A percentile compares a stretch with the other conserved stretches of the same genome.
Evolutionary conservation across 495 filamentous ascomycete species (phyloP).

Genomic region (Lichenothelia convexa): DNA sequence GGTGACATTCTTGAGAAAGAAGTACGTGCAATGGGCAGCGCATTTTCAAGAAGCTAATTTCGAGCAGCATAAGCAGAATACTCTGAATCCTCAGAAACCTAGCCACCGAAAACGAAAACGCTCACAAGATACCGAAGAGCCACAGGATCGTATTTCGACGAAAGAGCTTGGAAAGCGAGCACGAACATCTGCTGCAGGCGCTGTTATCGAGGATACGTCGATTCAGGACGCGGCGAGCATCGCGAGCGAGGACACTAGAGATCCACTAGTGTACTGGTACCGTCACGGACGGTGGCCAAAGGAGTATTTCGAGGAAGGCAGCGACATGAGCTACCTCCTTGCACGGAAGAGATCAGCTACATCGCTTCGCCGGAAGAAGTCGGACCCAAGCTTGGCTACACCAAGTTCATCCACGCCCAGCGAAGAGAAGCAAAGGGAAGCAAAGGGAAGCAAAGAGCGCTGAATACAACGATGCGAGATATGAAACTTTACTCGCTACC

Average conservation of each 20-base stretch:
- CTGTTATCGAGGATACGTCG: neutral
- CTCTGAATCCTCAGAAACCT: no score
- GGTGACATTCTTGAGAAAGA: no score
- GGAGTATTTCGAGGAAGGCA: neutral
- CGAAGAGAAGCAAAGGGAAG: no score
- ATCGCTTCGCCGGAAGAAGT: constrained; percentile 21
- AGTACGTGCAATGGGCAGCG: no score
- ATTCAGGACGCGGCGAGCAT: neutral
- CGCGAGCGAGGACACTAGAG: neutral
- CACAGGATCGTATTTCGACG: no score
- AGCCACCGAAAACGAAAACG: neutral
- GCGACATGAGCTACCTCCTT: neutral
- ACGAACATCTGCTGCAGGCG: neutral
- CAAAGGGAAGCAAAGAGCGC: constrained; percentile 23
- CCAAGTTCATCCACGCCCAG: constrained; percentile 19
- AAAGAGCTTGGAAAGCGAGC: neutral
- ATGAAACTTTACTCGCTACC: constrained; percentile 18
- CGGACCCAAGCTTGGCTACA: constrained; percentile 14
- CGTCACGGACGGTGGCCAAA: neutral
- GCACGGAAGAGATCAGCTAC: constrained; percentile 13
- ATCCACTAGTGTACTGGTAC: neutral
- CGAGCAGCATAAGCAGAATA: no score
- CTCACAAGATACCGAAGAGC: neutral
- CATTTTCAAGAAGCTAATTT: no score
- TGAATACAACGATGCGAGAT: constrained; percentile 21